Evolutionary conservation across 179 eudicot species (phyloP), one percentile per base, ranked within the genome.

Genomic region (Beta corolliflora): DNA sequence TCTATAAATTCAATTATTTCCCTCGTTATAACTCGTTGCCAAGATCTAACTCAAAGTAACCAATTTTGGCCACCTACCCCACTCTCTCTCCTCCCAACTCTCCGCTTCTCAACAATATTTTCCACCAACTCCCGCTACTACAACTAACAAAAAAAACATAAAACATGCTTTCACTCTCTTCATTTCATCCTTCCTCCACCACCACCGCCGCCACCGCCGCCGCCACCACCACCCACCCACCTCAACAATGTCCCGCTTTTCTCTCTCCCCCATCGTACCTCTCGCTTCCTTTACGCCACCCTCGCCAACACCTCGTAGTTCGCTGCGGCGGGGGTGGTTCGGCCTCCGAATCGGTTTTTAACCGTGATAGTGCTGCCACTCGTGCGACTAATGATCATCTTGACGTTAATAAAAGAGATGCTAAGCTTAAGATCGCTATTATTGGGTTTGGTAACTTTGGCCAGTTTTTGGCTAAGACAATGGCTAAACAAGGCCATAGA

Each of bases 371-470:
- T 3, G 25, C 10, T 45, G 45, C 52, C 9, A 19, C 25, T 0
- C 73, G 61, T 8, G 44, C 3, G 13, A 23, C 19, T 25, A 48
- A 48, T 50, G 69, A 76, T 5, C 16, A 58, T 1, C 65, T 19
- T 1, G 77, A 55, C 1, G 11, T 1, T 15, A 31, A 1, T 1
- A n/a, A 1, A 0, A 54, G 41, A 1, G 73, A 71, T 50, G 66
- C 44, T 67, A 87, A 87, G 82, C 84, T 87, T 1, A 87, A 84
- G 71, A 80, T 87, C 50, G 89, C 75, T 2, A 79, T 87, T 1
- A 66, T 87, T 18, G 89, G 89, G 78, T 87, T 87, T 31, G 89
- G 89, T 0, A 85, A 85, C 69, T 87, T 68, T 54, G 89, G 88
- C 1, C 89, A 87, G 70, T 87, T 87, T 48, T 53, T 87, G 12